phyloP scores from a whole-genome alignment of 1,284 basidiomycete genomes.

The Leccinum laetum region DNA sequence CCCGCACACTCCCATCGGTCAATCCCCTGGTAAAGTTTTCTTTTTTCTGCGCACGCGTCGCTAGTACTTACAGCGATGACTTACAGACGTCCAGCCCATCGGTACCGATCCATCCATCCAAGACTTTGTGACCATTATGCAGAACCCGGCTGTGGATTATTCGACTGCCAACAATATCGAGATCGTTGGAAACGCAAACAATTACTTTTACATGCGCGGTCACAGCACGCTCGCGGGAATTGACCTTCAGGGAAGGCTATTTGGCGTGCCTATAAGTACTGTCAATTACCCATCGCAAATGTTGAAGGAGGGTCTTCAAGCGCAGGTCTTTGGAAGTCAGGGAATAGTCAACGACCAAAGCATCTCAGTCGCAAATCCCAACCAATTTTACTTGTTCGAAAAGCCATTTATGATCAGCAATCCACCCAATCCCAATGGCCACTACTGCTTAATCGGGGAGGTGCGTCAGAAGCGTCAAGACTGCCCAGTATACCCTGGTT shows the following conservation, averaged over 20 bases:
- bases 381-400: conserved; percentile 13
- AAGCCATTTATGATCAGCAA: conserved; percentile 6
- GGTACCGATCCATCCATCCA: conserved; percentile 1
- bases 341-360: neutral
- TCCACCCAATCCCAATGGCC: neutral
- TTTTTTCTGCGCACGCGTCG: neutral
- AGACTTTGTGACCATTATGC: neutral
- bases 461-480: conserved; percentile 6
- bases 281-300: conserved; percentile 6
- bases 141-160: conserved; percentile 8
- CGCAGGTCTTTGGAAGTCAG: neutral
- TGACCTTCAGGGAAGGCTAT: conserved; percentile 10
- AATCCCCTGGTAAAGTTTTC: conserved; percentile 7
- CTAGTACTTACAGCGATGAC: neutral
- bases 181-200: conserved; percentile 5
- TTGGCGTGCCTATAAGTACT: neutral
- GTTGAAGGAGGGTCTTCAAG: neutral
- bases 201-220: conserved; percentile 15
- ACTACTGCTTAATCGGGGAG: conserved; percentile 14
- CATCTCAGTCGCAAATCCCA: neutral
- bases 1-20: neutral
- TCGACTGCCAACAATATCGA: neutral
- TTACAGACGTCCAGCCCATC: conserved; percentile 11
- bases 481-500: conserved; percentile 8
- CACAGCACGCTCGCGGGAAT: conserved; percentile 13